Percentiles rank a stretch among this genome's conserved stretches.
Conservation (phyloP, 345 rosid genomes). For the Populus tremula region DNA sequence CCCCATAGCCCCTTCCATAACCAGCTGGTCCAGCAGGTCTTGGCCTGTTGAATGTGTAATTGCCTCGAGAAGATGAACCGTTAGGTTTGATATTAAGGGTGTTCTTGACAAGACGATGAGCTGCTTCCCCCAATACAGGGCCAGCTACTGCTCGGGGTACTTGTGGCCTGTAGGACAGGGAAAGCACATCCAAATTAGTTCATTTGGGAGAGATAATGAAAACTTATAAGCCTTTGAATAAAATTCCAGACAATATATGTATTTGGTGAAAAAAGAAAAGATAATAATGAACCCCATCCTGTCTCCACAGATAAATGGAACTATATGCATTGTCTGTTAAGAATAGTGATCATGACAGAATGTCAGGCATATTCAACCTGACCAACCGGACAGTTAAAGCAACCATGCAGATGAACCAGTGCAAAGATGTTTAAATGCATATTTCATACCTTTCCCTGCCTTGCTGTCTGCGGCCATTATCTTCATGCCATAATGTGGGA, state of each 20-base stretch:
- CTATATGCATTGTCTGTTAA: background rate
- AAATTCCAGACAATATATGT: background rate
- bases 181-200: background rate
- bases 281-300: background rate
- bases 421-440: background rate
- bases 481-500: conserved; percentile 92
- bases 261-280: background rate
- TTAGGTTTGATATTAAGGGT: conserved; percentile 70
- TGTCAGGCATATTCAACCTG: background rate
- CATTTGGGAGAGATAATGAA: background rate
- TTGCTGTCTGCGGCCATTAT: conserved; percentile 70
- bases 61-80: conserved; percentile 52
- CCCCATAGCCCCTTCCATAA: conserved; percentile 46
- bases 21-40: conserved; percentile 58
- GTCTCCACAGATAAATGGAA: background rate
- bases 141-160: conserved; percentile 84
- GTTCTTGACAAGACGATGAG: conserved; percentile 93
- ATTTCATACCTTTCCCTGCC: conserved; percentile 70
- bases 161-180: conserved; percentile 56
- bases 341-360: background rate
- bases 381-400: background rate
- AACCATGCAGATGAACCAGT: background rate
- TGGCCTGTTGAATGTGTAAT: conserved; percentile 40
- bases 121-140: conserved; percentile 77
- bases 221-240: background rate